Evolutionary conservation across 257 asterid genomes (phyloP), one percentile per base, ranked within the genome.

Genomic region (Primulina eburnea): DNA sequence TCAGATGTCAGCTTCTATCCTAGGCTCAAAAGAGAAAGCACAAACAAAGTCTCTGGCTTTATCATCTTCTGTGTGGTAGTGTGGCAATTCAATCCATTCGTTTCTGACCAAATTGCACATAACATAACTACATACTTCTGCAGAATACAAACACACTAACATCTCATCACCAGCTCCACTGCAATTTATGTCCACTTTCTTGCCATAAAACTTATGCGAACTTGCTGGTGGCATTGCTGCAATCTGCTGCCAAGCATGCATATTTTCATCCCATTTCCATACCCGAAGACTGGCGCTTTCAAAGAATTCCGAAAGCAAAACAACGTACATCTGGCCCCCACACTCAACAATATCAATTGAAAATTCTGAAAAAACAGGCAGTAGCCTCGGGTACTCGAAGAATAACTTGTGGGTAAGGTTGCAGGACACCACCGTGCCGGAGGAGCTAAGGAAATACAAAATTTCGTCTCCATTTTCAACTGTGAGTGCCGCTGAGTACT

Each of bases 161-260:
- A 93, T 75, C 62, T 75, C 57, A n/a, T 72, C 29, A 0, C 90
- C 84, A 8, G 76, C 74, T 2, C 89, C 95, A 1, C 78, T 59
- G 80, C 99, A 93, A 71, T 93, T 93, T 12, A 93, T 73, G 40
- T 93, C 99, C n/a, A 82, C 87, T 30, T 79, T 87, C 80, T 87
- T 81, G 4, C 96, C 93, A 40, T 84, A 86, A 34, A 84, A 81
- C 20, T 73, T 81, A 40, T 86, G 92, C 17, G 97, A 82, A 82
- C 87, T 79, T 62, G 77, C 80, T 7, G 94, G 83, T 32, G 95
- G 96, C 97, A 90, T 90, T 65, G 82, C 89, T 53, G 92, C 88
- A 3, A 82, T 60, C 73, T 90, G 99, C 33, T 71, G 64, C 98
- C 97, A 93, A 0, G 61, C 30, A 7, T 57, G 62, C 0, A 20